phyloP scores from a whole-genome alignment of 2,329 filamentous ascomycete genomes.

The Cladosporium sp. region DNA sequence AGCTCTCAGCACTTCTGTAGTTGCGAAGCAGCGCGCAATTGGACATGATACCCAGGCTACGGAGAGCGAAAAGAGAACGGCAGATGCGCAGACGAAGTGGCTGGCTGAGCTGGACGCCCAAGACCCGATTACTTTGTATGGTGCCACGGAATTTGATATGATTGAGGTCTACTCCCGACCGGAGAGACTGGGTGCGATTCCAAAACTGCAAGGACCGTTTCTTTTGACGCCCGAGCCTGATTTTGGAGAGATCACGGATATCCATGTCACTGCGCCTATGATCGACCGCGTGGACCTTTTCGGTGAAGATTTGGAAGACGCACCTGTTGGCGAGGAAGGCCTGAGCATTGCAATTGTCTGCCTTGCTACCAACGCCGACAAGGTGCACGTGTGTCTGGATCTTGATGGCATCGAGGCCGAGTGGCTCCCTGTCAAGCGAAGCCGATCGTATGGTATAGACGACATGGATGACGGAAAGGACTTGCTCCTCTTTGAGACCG shows the following conservation, averaged over 20 bases:
- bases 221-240: constrained; percentile 46
- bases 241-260: constrained; percentile 56
- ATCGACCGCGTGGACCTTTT: constrained; percentile 50
- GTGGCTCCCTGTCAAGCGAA: constrained; percentile 51
- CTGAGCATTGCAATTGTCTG: constrained; percentile 55
- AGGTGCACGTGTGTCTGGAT: constrained; percentile 57
- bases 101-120: constrained; percentile 52
- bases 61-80: constrained; percentile 41
- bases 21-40: constrained; percentile 58
- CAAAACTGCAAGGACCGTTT: constrained; percentile 60
- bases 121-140: constrained; percentile 40
- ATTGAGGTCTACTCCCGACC: constrained; percentile 55
- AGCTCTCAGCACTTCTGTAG: constrained; percentile 75
- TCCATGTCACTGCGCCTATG: constrained; percentile 53
- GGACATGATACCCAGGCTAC: constrained; percentile 37
- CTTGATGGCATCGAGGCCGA: constrained; percentile 58
- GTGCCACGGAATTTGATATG: constrained; percentile 37
- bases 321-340: constrained; percentile 38
- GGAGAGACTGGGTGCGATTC: constrained; percentile 49
- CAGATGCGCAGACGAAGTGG: constrained; percentile 56
- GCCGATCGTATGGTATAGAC: constrained; percentile 21
- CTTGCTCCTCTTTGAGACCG: constrained; percentile 38
- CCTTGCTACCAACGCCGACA: constrained; percentile 50
- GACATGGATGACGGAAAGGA: constrained; percentile 25
- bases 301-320: constrained; percentile 46